Base-by-base conservation (phyloP, 2,329 filamentous ascomycete genomes). In the Talaromyces sp. region DNA sequence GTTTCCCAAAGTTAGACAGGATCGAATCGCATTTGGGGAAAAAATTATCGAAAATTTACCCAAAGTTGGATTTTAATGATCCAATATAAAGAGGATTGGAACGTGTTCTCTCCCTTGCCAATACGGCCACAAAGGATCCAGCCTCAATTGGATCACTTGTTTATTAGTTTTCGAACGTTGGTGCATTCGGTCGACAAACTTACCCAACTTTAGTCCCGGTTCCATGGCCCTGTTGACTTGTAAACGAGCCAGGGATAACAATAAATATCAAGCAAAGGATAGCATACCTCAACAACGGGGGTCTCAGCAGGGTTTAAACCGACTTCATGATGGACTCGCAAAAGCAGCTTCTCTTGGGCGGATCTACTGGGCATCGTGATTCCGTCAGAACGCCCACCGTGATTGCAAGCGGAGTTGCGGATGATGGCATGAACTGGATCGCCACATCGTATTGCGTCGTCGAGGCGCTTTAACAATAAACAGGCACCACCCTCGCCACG, bases 321-420 rank as follows among this genome's bases (percentile, higher is more conserved):
- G 22, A 40, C 36, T 2, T 56, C 27, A n/a, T 43, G 4, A 22
- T 64, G 45, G 4, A 51, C 49, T 17, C 29, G 19, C 11, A 31
- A 31, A 25, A 64, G 25, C 19, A 64, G 51, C 22, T 45, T 10
- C 27, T 56, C 74, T 69, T 86, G 83, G 1, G 82, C 79, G 4
- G 72, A 63, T 3, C 77, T 70, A 63, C 77, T 86, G 0, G 85
- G 85, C 72, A 85, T 80, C 0, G 84, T 86, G 66, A 87, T 83
- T 0, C 84, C 84, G 25, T 73, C 75, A 1, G 86, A 88, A 36
- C 80, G 74, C 2, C 74, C 72, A 6, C 70, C 72, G 31, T 76
- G 74, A 25, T 73, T 73, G 4, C 73, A 72, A 5, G 65, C 68
- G 1, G 70, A 69, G 25, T 68, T 70, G 3, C 70, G 68, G n/a